phyloP scores from a whole-genome alignment of 306 rosid genomes.

The Hippophae gyantsensis region DNA sequence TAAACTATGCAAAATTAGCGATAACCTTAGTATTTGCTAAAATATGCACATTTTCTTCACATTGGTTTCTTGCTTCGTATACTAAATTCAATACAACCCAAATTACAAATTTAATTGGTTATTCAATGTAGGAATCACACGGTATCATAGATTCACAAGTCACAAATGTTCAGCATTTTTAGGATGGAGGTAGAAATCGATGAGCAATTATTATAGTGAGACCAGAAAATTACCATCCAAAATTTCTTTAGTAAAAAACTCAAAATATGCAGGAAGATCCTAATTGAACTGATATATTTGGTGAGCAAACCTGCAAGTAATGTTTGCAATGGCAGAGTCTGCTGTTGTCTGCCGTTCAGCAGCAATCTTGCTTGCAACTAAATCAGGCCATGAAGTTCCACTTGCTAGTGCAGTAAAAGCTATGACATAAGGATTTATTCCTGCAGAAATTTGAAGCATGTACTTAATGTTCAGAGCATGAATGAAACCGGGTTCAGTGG shows the following conservation, averaged over 20 bases:
- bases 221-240: background rate
- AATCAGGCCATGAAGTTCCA: slow-evolving; percentile 99
- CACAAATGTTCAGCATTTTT: no score
- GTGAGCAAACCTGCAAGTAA: slow-evolving; percentile 81
- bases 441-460: slow-evolving; percentile 23
- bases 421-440: slow-evolving; percentile 87
- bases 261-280: slow-evolving; percentile 12
- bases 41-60: no score
- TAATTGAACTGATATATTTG: slow-evolving; percentile 14
- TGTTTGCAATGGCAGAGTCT: slow-evolving; percentile 95
- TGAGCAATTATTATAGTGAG: background rate
- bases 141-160: no score
- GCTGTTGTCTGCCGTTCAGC: slow-evolving; percentile 93
- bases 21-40: no score
- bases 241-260: slow-evolving; percentile 10
- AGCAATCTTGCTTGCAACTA: slow-evolving; percentile 97
- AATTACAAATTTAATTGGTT: no score
- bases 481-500: slow-evolving; percentile 9
- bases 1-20: background rate
- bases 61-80: no score
- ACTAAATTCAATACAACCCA: no score
- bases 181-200: background rate
- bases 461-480: slow-evolving; percentile 2
- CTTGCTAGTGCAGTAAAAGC: slow-evolving; percentile 82
- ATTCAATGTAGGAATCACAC: no score